Evolutionary conservation across 306 rosid species (phyloP).

Genomic region (Dryas drummondii): DNA sequence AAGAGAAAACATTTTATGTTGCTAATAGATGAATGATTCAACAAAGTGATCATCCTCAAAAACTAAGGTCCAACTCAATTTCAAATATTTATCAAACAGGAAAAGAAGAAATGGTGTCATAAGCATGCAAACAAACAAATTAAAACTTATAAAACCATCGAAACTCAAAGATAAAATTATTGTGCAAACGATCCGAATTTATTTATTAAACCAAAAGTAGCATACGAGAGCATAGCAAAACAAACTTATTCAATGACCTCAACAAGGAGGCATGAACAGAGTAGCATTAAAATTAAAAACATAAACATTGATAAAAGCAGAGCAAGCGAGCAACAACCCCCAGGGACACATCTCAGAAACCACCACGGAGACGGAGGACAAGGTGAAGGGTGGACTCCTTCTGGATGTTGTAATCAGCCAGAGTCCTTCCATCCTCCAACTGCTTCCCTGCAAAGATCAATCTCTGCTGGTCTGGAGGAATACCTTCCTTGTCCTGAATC

Average conservation of each 20-base stretch:
- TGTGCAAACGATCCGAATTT: background rate
- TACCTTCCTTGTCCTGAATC: slow-evolving; percentile 66
- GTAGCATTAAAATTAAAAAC: background rate
- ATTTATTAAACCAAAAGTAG: background rate
- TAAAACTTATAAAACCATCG: background rate
- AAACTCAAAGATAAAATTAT: background rate
- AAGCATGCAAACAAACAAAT: background rate
- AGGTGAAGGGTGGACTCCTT: slow-evolving; percentile 70
- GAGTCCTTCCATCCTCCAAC: slow-evolving; percentile 57
- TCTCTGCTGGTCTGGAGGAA: slow-evolving; percentile 72
- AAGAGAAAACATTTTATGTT: too few species aligned
- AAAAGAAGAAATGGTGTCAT: too few species aligned
- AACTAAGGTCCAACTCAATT: too few species aligned
- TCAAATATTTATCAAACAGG: too few species aligned
- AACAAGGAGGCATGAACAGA: background rate
- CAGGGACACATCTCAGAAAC: slow-evolving; percentile 14
- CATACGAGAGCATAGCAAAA: background rate
- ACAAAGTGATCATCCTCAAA: too few species aligned
- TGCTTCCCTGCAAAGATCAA: slow-evolving; percentile 67
- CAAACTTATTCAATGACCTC: background rate
- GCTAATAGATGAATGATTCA: too few species aligned
- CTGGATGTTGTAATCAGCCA: slow-evolving; percentile 68
- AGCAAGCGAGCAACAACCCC: background rate
- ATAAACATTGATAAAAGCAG: background rate
- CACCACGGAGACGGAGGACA: slow-evolving; percentile 64